A percentile compares a stretch with the other conserved stretches of the same genome.
Conservation (phyloP, 768 basidiomycete genomes). For the Russula emetica region DNA sequence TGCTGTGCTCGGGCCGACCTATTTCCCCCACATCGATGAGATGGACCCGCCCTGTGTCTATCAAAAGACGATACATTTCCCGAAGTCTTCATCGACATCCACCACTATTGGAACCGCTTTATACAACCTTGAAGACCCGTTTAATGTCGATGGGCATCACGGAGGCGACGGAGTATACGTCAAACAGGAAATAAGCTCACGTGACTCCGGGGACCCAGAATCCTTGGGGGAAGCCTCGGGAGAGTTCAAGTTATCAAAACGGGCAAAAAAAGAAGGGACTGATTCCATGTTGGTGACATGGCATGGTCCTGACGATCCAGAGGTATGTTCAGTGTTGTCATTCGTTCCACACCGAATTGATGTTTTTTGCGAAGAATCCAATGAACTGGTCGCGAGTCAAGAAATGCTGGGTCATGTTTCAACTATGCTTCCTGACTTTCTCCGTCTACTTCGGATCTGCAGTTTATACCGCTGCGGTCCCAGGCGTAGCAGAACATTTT, state of each 20-base stretch:
- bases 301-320: conserved; percentile 29
- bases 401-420: conserved; percentile 34
- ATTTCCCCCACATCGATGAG: conserved; percentile 28
- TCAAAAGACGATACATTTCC: conserved; percentile 8
- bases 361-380: conserved; percentile 7
- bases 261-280: neutral
- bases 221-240: neutral
- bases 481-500: conserved; percentile 30
- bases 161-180: neutral
- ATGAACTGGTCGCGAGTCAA: conserved; percentile 35
- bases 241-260: neutral
- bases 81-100: conserved; percentile 12
- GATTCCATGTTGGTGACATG: conserved; percentile 32
- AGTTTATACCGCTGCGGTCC: conserved; percentile 35
- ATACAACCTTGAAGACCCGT: conserved; percentile 14
- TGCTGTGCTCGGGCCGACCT: conserved; percentile 29
- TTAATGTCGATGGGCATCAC: neutral
- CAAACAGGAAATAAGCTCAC: conserved; percentile 1
- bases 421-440: conserved; percentile 36
- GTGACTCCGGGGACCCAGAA: neutral
- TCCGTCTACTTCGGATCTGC: conserved; percentile 37
- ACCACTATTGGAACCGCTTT: neutral
- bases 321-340: conserved; percentile 12
- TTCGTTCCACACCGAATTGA: neutral
- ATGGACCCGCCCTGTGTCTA: conserved; percentile 22